phyloP scores from a whole-genome alignment of 139 green algal species.

The Picochlorum sp. region DNA sequence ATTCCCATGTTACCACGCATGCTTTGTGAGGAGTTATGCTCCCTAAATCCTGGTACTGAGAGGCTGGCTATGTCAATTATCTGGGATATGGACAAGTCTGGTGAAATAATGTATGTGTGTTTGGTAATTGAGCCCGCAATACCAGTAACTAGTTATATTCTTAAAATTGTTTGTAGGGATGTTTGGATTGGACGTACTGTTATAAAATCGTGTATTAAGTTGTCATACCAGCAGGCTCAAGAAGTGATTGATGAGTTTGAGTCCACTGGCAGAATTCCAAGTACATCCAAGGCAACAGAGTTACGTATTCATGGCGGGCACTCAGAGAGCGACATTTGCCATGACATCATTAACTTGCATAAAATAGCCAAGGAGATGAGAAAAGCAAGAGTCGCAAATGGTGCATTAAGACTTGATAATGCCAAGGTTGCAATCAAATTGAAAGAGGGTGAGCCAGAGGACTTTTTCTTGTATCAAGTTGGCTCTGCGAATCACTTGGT shows the following conservation, averaged over 20 bases:
- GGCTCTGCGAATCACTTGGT: constrained; percentile 82
- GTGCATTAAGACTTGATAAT: constrained; percentile 75
- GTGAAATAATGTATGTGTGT: constrained; percentile 11
- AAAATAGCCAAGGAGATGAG: constrained; percentile 50
- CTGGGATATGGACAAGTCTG: constrained; percentile 70
- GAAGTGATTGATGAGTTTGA: constrained; percentile 55
- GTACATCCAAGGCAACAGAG: background rate
- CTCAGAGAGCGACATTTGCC: constrained; percentile 57
- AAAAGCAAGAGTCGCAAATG: constrained; percentile 31
- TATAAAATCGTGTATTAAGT: constrained; percentile 81
- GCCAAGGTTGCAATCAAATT: constrained; percentile 57
- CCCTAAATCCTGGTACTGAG: constrained; percentile 68
- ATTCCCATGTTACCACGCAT: constrained; percentile 81
- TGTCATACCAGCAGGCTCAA: constrained; percentile 79
- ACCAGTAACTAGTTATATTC: no score
- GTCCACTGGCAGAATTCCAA: no score
- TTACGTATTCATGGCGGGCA: constrained; percentile 35
- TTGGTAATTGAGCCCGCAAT: no score
- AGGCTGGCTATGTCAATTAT: constrained; percentile 77
- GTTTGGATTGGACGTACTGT: constrained; percentile 64
- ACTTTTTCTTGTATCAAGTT: constrained; percentile 36
- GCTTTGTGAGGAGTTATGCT: constrained; percentile 85
- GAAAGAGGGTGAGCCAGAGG: constrained; percentile 59
- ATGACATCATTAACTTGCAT: constrained; percentile 59
- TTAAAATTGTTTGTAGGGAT: background rate